These are phyloP conservation scores for Lagenidium giganteum DNA, from an alignment of 352 stramenopile genomes.

Conservation along the genomic window DNA sequence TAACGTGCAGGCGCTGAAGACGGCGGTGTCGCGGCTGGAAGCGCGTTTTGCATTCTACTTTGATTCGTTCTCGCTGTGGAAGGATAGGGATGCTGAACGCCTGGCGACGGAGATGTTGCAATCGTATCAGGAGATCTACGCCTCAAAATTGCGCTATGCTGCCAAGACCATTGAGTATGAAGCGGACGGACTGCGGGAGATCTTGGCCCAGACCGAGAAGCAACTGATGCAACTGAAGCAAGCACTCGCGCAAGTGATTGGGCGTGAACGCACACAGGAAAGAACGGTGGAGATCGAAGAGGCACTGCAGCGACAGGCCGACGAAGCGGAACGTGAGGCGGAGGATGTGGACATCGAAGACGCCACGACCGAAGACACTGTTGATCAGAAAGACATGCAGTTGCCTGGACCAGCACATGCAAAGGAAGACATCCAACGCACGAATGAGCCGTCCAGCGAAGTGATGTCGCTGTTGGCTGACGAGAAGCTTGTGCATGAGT, in stretches of 20 bases:
- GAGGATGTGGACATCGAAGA: no score
- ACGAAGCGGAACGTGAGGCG: conserved; percentile 11
- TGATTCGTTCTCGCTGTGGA: conserved; percentile 61
- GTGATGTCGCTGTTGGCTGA: conserved; percentile 48
- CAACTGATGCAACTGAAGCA: conserved; percentile 49
- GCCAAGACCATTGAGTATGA: conserved; percentile 21
- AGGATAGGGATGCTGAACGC: conserved; percentile 46
- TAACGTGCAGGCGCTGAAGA: conserved; percentile 34
- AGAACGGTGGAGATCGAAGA: conserved; percentile 2
- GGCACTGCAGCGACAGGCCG: conserved; percentile 6
- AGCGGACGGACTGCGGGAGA: conserved; percentile 46
- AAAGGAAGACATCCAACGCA: background rate
- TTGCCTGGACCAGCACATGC: no score
- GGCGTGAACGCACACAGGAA: background rate
- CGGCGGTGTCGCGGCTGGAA: conserved; percentile 29
- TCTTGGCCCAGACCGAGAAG: conserved; percentile 49
- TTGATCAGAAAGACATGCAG: no score
- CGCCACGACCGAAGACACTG: background rate
- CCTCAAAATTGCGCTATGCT: conserved; percentile 40
- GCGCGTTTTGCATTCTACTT: conserved; percentile 67
- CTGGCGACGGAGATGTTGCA: conserved; percentile 44
- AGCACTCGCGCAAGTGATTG: conserved; percentile 53
- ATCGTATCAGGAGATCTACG: conserved; percentile 46
- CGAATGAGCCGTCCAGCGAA: conserved; percentile 1
- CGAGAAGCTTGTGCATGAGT: conserved; percentile 56